Evolutionary conservation across 495 filamentous ascomycete species (phyloP), one percentile per base, ranked within the genome.

Genomic region (Neurospora tetrasperma): DNA sequence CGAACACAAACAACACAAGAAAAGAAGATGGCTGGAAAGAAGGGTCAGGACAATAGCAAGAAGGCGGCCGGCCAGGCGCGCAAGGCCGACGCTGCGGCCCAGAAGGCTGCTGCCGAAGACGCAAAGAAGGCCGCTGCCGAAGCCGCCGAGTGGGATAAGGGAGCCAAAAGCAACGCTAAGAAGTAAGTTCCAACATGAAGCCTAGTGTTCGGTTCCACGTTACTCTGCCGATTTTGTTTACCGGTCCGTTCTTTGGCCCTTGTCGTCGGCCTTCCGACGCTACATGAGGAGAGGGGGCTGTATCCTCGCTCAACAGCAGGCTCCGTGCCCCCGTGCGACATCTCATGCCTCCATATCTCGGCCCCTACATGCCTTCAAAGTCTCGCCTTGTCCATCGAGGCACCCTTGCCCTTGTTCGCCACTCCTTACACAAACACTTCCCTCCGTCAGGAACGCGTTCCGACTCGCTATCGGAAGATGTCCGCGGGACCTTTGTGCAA

Each of bases 1-100:
- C 41, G 12, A 72, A 39, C 46, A 43, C 31, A 42, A 73, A 31
- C 59, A 72, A 18, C 12, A 90, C 88, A 6, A 83, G 82, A 68
- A 93, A 93, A 82, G 96, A 93, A 83, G 85, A 83, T 71, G 89
- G 85, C 18, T 84, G 82, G 83, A 96, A 93, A 83, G 85, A 83
- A 71, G 89, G 85, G 16, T 83, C 81, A 73, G 88, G 92, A 94
- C 75, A 92, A 90, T 83, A 91, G 88, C 77, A 98, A 97, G 86
- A 98, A 98, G 84, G 94, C 85, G 0, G 88, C 89, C 3, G 96
- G 96, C 75, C 93, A 98, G 78, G 94, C 95, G 72, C 86, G 94
- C 84, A 99, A 99, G 86, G 94, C 96, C 72, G 93, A 97, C 62
- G 88, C 89, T 11, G 95, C 94, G 0, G 90, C 92, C 3, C 76